Evolutionary conservation across 257 asterid genomes (phyloP).

Genomic region (Echium plantagineum): DNA sequence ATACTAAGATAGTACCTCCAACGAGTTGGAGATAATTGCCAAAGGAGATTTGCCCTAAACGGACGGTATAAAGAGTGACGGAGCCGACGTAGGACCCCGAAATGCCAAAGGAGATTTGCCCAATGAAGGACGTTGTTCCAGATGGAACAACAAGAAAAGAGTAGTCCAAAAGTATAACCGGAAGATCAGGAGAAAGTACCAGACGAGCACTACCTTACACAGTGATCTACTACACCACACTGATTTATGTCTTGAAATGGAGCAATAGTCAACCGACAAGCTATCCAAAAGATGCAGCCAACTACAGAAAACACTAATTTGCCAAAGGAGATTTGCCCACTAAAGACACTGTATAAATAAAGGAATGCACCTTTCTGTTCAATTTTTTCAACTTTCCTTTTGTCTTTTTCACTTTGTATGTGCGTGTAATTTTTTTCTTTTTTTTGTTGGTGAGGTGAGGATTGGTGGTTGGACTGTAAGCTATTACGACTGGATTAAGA

Average conservation of each 20-base stretch:
- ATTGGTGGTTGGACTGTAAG: too few relatives aligned
- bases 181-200: constrained; percentile 10
- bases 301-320: constrained; percentile 26
- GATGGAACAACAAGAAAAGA: constrained; percentile 11
- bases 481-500: too few relatives aligned
- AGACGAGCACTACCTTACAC: constrained; percentile 9
- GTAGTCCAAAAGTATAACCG: constrained; percentile 14
- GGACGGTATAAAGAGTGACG: constrained; percentile 10
- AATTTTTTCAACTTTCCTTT: too few relatives aligned
- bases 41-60: constrained; percentile 80
- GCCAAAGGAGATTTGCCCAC: constrained; percentile 66
- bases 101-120: constrained; percentile 80
- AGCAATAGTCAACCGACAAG: constrained; percentile 7
- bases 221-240: constrained; percentile 12
- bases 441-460: too few relatives aligned
- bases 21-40: constrained; percentile 61
- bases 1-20: constrained; percentile 39
- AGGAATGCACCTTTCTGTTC: background rate
- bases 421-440: too few relatives aligned
- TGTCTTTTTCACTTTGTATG: too few relatives aligned
- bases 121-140: constrained; percentile 12
- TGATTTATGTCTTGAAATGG: constrained; percentile 8
- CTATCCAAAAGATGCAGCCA: constrained; percentile 17
- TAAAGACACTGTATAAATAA: constrained; percentile 6
- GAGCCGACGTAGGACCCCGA: constrained; percentile 34